Base-by-base conservation (phyloP, 805 yeast species). In the Metschnikowia dekortorum region DNA sequence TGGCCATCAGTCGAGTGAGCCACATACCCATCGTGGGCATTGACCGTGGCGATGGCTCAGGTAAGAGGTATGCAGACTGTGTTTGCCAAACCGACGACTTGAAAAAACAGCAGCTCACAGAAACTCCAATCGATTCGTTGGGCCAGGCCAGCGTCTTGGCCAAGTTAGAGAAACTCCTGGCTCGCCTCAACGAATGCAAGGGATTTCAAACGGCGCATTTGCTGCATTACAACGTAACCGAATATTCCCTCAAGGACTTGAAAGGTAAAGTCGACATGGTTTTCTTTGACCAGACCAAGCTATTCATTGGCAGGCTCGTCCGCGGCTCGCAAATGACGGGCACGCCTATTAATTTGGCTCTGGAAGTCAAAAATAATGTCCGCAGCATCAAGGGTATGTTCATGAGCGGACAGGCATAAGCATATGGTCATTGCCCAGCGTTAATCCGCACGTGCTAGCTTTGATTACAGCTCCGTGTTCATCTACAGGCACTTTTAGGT, bases 381-480 rank as follows among this genome's bases (percentile, higher is more conserved):
- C 60, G 78, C 47, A 60, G 68, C 44, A 68, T 73, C 38, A 73
- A 73, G 59, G 78, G 78, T n/a, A 53, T 69, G 57, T 73, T 57
- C 50, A 73, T 73, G 74, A 72, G 75, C 55, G 78, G 78, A 0
- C 67, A 68, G 47, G 68, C 57, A 3, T 68, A 52, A 22, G 39
- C 14, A 7, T 22, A 16, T 33, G 8, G 11, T 6, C 8, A 6
- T 13, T 13, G 2, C 1, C 6, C 8, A 16, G 13, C 1, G 16
- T 7, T 13, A 0, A 10, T 5, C n/a, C 13, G 34, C n/a, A 32
- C 34, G n/a, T 13, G 3, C 36, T 33, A 7, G 36, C 7, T 13
- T 33, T 16, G 32, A 6, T 30, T 30, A 30, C 9, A 22, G 5
- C 5, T 22, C 22, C 3, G 22, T 22, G 22, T 22, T 22, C 22